Evolutionary conservation across 2,329 filamentous ascomycete genomes (phyloP), one percentile per base, ranked within the genome.

Genomic region (Fusarium compactum): DNA sequence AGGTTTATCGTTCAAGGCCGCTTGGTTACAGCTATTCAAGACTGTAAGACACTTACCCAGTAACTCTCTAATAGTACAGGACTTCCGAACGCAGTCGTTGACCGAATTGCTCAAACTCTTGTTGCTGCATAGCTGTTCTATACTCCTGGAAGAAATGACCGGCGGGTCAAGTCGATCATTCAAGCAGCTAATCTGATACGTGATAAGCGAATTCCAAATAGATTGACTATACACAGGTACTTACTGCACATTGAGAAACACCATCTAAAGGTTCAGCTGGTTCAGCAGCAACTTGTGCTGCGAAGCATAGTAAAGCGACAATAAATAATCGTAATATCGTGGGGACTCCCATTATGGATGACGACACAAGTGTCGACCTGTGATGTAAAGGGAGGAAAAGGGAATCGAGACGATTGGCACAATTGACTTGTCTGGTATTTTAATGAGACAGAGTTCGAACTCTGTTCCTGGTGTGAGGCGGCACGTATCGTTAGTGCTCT

Each of bases 91-190:
- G 3, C 34, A 38, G 18, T 7, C 9, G 5, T 0, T 38, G 5
- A 38, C 34, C 9, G 1, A 6, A 38, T 4, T 0, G 16, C 6
- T 38, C 18, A 38, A 11, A 1, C 2, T n/a, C 1, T n/a, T 38
- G 9, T 6, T 0, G 5, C 5, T 38, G 1, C 34, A 38, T 38
- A 38, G 9, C 9, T 0, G 3, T n/a, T n/a, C 34, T 1, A 11
- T 38, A 7, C n/a, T n/a, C 3, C 10, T 38, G 2, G 5, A 6
- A 3, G 34, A 38, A 38, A 38, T 6, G 0, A 10, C 4, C 11
- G 32, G 32, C 9, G 2, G 16, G 1, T 18, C 32, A 18, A 38
- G 32, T 3, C 8, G 9, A 5, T 18, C 10, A 10, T 38, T 4
- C 9, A 38, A 16, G 32, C 32, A 38, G 18, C 2, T 18, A 38